These are phyloP conservation scores for Beauveria sp. DNA, from an alignment of 2,329 filamentous ascomycete species.

Conservation along the genomic window DNA sequence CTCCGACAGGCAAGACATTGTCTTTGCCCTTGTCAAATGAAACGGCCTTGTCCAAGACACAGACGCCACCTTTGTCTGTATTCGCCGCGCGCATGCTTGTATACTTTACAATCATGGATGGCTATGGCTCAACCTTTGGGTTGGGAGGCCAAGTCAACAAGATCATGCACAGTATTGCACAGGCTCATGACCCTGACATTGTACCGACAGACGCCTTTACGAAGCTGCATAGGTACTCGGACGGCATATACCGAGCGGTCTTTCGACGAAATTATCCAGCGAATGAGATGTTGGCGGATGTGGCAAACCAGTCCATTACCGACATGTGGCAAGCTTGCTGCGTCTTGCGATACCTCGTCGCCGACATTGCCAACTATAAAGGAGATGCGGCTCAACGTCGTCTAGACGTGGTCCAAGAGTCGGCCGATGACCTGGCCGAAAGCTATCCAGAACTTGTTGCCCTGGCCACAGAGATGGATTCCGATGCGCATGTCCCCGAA, in stretches of 20 bases:
- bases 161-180: slow-evolving; percentile 16
- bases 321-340: slow-evolving; percentile 23
- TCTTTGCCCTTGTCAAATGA: neutral
- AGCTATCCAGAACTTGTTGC: slow-evolving; percentile 21
- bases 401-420: slow-evolving; percentile 14
- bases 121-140: slow-evolving; percentile 24
- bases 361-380: slow-evolving; percentile 22
- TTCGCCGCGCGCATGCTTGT: slow-evolving; percentile 27
- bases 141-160: slow-evolving; percentile 26
- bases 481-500: slow-evolving; percentile 20
- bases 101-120: slow-evolving; percentile 26
- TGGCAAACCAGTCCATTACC: slow-evolving; percentile 27
- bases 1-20: neutral
- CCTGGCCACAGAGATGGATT: slow-evolving; percentile 19
- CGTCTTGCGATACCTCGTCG: slow-evolving; percentile 24
- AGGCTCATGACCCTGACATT: neutral
- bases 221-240: slow-evolving; percentile 25
- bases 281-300: slow-evolving; percentile 26
- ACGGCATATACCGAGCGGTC: slow-evolving; percentile 26
- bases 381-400: slow-evolving; percentile 17
- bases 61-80: slow-evolving; percentile 18
- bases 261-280: slow-evolving; percentile 28
- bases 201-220: slow-evolving; percentile 19
- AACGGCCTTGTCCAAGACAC: slow-evolving; percentile 4
- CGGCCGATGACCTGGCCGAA: slow-evolving; percentile 17